A percentile compares a stretch with the other conserved stretches of the same genome.
phyloP scores from a whole-genome alignment of 2,329 filamentous ascomycete species.

The Epichloe elymi region DNA sequence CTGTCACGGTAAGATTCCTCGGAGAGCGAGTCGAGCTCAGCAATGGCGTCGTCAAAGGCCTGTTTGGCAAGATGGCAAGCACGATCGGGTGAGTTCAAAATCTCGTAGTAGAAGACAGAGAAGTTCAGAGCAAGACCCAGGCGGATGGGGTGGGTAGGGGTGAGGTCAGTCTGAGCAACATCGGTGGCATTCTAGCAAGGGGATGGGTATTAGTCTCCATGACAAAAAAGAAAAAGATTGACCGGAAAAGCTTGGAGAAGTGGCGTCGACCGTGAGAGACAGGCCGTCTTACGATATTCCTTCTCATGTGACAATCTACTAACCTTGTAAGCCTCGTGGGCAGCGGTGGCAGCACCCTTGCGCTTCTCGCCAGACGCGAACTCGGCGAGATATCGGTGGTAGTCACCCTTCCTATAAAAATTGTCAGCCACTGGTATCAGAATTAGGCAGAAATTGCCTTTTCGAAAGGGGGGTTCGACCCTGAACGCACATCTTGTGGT shows the following conservation, averaged over 20 bases:
- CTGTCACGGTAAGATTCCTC: conserved; percentile 99
- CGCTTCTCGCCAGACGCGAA: conserved; percentile 88
- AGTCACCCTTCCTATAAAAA: conserved; percentile 74
- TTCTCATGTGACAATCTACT: conserved; percentile 12
- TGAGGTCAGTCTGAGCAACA: conserved; percentile 93
- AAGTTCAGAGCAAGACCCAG: conserved; percentile 97
- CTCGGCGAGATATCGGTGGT: conserved; percentile 90
- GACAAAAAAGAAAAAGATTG: conserved; percentile 2
- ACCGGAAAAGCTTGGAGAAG: not conserved
- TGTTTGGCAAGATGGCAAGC: conserved; percentile 98
- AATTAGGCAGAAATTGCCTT: not conserved
- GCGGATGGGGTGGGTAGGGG: conserved; percentile 94
- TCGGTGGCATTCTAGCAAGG: conserved; percentile 77
- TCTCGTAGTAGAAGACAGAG: conserved; percentile 99
- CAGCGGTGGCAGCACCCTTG: conserved; percentile 74
- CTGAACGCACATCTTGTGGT: conserved; percentile 88
- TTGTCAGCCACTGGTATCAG: not conserved
- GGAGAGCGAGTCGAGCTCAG: conserved; percentile 92
- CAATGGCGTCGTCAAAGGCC: conserved; percentile 96
- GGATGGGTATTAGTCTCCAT: conserved; percentile 1
- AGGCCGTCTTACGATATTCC: conserved; percentile 15
- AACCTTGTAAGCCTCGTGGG: conserved; percentile 97
- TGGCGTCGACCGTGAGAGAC: not conserved
- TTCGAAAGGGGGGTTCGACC: not conserved
- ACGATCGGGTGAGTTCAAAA: conserved; percentile 92